Evolutionary conservation across 345 rosid species (phyloP).

Genomic region (Brassica juncea): DNA sequence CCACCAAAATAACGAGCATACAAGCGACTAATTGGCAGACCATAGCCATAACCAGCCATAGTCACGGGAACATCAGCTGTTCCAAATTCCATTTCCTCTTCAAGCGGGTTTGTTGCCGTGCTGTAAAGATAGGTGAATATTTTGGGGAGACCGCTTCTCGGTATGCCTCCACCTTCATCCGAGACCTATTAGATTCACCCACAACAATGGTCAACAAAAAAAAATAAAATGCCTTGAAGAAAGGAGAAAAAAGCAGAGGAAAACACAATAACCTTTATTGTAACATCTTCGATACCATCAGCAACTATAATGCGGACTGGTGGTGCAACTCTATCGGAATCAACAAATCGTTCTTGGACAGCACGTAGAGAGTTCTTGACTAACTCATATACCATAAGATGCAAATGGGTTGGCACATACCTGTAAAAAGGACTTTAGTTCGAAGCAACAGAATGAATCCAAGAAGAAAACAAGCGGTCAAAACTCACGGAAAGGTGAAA

Average conservation of each 20-base stretch:
- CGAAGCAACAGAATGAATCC: background rate
- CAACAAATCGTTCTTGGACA: constrained; percentile 81
- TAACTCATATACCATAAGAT: constrained; percentile 92
- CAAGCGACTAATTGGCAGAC: constrained; percentile 91
- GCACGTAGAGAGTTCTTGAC: constrained; percentile 96
- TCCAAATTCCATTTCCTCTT: constrained; percentile 63
- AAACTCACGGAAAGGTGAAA: constrained; percentile 93
- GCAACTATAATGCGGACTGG: constrained; percentile 84
- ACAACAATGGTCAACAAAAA: constrained; percentile 13
- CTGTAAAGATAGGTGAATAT: constrained; percentile 96
- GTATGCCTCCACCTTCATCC: constrained; percentile 98
- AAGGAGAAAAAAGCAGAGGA: background rate
- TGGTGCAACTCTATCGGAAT: constrained; percentile 77
- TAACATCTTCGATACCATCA: constrained; percentile 94
- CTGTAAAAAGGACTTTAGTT: constrained; percentile 39
- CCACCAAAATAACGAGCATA: constrained; percentile 98
- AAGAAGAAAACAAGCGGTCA: background rate
- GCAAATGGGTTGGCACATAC: constrained; percentile 90
- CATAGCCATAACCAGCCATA: constrained; percentile 98
- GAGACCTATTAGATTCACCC: constrained; percentile 58
- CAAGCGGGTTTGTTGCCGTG: constrained; percentile 87
- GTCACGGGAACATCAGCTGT: constrained; percentile 61
- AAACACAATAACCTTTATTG: constrained; percentile 63
- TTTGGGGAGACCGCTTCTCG: constrained; percentile 94
- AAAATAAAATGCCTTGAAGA: background rate